Percentiles rank a stretch among this genome's conserved stretches.
Conservation (phyloP, 2,329 filamentous ascomycete species). For the Didymella glomerata region DNA sequence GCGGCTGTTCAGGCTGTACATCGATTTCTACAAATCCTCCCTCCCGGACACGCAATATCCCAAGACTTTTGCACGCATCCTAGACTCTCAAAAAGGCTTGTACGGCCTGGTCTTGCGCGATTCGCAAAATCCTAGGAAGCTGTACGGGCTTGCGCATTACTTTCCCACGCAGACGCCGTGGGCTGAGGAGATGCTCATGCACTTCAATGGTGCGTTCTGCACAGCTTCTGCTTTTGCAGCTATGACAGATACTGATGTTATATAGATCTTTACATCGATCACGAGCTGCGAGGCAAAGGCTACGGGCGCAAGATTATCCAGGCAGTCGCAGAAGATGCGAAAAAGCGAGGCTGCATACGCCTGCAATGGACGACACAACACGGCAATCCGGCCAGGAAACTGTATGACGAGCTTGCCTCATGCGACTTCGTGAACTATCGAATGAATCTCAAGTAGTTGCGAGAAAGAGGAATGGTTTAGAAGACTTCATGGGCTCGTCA, state of each 20-base stretch:
- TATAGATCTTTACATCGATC: conserved; percentile 20
- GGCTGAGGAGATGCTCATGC: conserved; percentile 21
- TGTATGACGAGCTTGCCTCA: conserved; percentile 18
- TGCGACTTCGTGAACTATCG: conserved; percentile 19
- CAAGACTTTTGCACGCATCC: conserved; percentile 20
- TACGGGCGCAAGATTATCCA: conserved; percentile 20
- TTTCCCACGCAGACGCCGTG: conserved; percentile 20
- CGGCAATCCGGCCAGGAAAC: conserved; percentile 21
- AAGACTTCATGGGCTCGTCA: background rate
- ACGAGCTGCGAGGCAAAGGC: conserved; percentile 19
- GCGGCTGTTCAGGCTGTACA: conserved; percentile 21
- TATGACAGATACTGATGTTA: background rate
- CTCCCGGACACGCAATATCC: conserved; percentile 20
- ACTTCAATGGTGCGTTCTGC: conserved; percentile 16
- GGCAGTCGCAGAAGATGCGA: conserved; percentile 14
- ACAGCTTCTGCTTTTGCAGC: no score
- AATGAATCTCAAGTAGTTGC: conserved; percentile 3
- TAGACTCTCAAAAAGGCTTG: conserved; percentile 10
- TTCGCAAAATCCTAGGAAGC: conserved; percentile 1
- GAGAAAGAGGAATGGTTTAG: background rate
- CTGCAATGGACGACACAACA: conserved; percentile 23
- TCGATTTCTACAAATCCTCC: conserved; percentile 24
- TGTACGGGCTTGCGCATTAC: conserved; percentile 22
- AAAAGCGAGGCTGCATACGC: conserved; percentile 15
- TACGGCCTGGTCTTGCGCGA: conserved; percentile 16